Evolutionary conservation across 2,329 filamentous ascomycete species (phyloP).

Genomic region (Microcyclosporella mali): DNA sequence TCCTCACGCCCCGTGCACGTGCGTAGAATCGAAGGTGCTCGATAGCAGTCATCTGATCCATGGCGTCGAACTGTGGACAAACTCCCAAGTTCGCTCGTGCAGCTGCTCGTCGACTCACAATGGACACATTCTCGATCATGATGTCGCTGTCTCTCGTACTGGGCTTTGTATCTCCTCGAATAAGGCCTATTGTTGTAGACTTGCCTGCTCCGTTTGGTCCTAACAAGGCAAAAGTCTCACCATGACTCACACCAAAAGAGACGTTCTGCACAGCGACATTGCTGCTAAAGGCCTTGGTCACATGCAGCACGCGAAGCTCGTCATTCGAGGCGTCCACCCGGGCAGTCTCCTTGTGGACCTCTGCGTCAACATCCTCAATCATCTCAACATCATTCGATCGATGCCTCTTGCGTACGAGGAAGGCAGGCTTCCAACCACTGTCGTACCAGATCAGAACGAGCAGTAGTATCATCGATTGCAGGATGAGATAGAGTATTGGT

Average conservation of each 20-base stretch:
- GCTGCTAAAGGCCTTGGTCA: constrained; percentile 72
- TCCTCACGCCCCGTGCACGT: constrained; percentile 67
- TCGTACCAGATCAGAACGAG: constrained; percentile 72
- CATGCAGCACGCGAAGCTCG: constrained; percentile 69
- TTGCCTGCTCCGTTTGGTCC: constrained; percentile 92
- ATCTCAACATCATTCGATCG: constrained; percentile 40
- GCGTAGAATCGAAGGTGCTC: constrained; percentile 90
- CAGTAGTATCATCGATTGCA: constrained; percentile 68
- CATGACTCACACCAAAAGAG: constrained; percentile 70
- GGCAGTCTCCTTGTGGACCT: constrained; percentile 59
- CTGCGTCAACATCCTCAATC: constrained; percentile 42
- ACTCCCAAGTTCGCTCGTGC: constrained; percentile 79
- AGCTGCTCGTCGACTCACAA: constrained; percentile 63
- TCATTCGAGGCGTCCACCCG: constrained; percentile 58
- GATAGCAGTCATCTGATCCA: constrained; percentile 82
- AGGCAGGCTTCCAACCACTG: constrained; percentile 57
- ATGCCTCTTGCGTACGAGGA: constrained; percentile 46
- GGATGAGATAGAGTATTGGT: constrained; percentile 72
- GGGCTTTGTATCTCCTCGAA: constrained; percentile 80
- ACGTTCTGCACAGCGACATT: constrained; percentile 77
- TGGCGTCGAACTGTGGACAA: constrained; percentile 69
- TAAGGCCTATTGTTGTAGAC: constrained; percentile 79
- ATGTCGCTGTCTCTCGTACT: constrained; percentile 67
- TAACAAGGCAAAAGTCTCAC: constrained; percentile 81
- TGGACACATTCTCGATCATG: constrained; percentile 69